These are phyloP conservation scores for Naganishia liquefaciens DNA, from an alignment of 1,284 basidiomycete genomes.

Conservation along the genomic window DNA sequence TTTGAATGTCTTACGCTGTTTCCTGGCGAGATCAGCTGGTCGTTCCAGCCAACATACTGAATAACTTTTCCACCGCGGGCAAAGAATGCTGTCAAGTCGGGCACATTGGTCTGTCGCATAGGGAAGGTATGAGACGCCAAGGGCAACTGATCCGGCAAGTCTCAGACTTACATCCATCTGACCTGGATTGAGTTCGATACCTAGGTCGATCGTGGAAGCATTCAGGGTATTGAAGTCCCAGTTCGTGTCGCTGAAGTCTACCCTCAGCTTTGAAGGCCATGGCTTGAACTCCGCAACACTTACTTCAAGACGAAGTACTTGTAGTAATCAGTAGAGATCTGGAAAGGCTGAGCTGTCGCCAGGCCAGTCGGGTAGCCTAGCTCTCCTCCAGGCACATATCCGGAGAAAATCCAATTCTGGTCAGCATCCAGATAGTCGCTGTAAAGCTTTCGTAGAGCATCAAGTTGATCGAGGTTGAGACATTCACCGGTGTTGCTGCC, in stretches of 20 bases:
- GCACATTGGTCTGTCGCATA: conserved; percentile 34
- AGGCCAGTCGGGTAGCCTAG: conserved; percentile 19
- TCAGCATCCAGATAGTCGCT: conserved; percentile 23
- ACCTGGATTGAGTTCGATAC: conserved; percentile 15
- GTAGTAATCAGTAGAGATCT: conserved; percentile 24
- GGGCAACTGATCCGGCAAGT: no score
- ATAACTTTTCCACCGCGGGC: conserved; percentile 44
- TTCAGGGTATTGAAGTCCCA: conserved; percentile 23
- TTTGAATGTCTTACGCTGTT: conserved; percentile 32
- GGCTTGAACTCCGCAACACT: not conserved
- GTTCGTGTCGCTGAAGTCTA: conserved; percentile 5
- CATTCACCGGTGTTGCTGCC: conserved; percentile 30
- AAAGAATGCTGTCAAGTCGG: conserved; percentile 47
- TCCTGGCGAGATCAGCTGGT: conserved; percentile 52
- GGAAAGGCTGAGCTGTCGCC: conserved; percentile 20
- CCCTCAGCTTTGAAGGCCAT: not conserved
- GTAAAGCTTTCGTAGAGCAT: conserved; percentile 24
- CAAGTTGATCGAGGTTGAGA: conserved; percentile 17
- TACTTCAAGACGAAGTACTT: conserved; percentile 27
- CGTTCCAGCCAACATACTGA: conserved; percentile 49
- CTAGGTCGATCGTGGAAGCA: conserved; percentile 17
- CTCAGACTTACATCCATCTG: conserved; percentile 19
- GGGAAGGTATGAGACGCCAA: not conserved
- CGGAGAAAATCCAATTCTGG: conserved; percentile 26
- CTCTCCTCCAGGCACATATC: conserved; percentile 25